Evolutionary conservation across 768 basidiomycete species (phyloP).

Genomic region (Suillus ampliporus): DNA sequence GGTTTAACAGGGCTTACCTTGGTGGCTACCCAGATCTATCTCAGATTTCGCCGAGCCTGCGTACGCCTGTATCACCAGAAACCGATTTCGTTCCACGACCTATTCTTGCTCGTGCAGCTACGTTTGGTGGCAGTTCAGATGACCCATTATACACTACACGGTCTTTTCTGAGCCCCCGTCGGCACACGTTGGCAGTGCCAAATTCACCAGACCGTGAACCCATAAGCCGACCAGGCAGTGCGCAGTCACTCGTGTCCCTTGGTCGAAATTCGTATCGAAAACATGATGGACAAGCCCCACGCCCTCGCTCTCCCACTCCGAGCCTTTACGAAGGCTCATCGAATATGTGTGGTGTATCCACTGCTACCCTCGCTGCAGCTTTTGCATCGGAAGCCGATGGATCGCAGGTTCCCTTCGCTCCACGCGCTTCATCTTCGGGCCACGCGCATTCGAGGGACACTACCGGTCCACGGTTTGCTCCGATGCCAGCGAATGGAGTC

Average conservation of each 20-base stretch:
- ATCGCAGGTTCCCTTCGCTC: background rate
- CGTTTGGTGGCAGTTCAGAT: slow-evolving; percentile 17
- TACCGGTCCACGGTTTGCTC: slow-evolving; percentile 18
- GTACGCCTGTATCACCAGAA: slow-evolving; percentile 12
- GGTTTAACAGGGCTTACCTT: background rate
- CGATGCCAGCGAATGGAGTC: slow-evolving; percentile 23
- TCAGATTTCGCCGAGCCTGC: slow-evolving; percentile 4
- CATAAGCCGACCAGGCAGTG: slow-evolving; percentile 12
- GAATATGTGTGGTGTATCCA: slow-evolving; percentile 14
- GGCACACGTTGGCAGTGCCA: slow-evolving; percentile 17
- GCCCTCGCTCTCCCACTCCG: slow-evolving; percentile 19
- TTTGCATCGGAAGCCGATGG: slow-evolving; percentile 1
- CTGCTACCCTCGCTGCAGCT: slow-evolving; percentile 13
- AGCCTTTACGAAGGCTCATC: slow-evolving; percentile 18
- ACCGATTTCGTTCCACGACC: slow-evolving; percentile 3
- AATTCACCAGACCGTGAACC: slow-evolving; percentile 11
- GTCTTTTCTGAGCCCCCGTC: slow-evolving; percentile 11
- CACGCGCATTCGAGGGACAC: slow-evolving; percentile 2
- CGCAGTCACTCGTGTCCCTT: slow-evolving; percentile 16
- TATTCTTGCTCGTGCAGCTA: slow-evolving; percentile 15
- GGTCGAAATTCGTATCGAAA: slow-evolving; percentile 21
- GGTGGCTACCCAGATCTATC: background rate
- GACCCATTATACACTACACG: slow-evolving; percentile 10
- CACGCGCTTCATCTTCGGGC: background rate
- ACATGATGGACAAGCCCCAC: slow-evolving; percentile 21